phyloP scores from a whole-genome alignment of 495 filamentous ascomycete species.

The Aspergillus ostianus region DNA sequence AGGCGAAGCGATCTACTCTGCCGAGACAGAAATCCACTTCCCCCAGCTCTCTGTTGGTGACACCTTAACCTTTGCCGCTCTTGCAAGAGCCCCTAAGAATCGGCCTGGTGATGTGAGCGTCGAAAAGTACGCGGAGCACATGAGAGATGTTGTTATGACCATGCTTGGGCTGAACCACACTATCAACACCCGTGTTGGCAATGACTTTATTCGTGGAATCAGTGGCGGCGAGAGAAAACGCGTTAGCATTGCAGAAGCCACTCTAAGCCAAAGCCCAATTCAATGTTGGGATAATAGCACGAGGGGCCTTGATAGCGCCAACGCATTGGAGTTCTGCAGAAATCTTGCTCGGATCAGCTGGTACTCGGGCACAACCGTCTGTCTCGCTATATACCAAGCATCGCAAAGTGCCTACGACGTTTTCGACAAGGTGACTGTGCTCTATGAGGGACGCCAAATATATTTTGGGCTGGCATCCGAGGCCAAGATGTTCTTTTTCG shows the following conservation, averaged over 20 bases:
- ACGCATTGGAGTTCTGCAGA: conserved; percentile 72
- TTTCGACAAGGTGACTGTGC: conserved; percentile 61
- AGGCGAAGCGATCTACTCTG: conserved; percentile 64
- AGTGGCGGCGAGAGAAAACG: conserved; percentile 86
- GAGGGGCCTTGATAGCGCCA: conserved; percentile 80
- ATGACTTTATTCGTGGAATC: conserved; percentile 81
- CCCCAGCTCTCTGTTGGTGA: conserved; percentile 65
- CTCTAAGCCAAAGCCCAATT: conserved; percentile 71
- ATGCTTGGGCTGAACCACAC: conserved; percentile 58
- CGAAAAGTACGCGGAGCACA: conserved; percentile 47
- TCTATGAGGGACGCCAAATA: conserved; percentile 67
- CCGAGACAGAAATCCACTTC: conserved; percentile 67
- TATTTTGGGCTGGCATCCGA: conserved; percentile 63
- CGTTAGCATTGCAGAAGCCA: conserved; percentile 55
- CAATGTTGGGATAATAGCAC: conserved; percentile 88
- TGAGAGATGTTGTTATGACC: conserved; percentile 62
- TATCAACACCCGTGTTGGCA: conserved; percentile 60
- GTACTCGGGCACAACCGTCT: conserved; percentile 71
- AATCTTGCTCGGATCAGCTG: conserved; percentile 74
- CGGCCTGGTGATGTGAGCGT: conserved; percentile 47
- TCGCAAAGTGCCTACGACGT: conserved; percentile 77
- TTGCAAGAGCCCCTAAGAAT: conserved; percentile 49
- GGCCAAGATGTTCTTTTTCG: conserved; percentile 63
- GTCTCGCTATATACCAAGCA: conserved; percentile 85
- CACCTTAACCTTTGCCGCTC: conserved; percentile 61